Conservation (phyloP, 768 basidiomycete genomes). For the Rhizopogon roseolus region DNA sequence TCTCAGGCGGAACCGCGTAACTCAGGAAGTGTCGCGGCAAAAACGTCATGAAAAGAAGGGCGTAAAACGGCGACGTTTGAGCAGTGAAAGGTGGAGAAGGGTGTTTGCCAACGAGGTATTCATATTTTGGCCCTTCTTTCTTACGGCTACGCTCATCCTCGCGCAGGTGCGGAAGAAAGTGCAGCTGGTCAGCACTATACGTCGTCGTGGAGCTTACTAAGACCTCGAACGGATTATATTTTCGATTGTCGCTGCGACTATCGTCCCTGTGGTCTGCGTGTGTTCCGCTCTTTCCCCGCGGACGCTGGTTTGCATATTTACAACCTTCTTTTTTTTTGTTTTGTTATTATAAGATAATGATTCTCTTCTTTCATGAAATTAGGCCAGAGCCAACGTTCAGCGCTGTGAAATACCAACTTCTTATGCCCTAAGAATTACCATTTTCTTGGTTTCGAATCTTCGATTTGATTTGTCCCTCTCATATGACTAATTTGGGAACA, state of each 20-base stretch:
- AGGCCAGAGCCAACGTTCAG: background rate
- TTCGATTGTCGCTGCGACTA: background rate
- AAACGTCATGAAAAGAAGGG: constrained; percentile 82
- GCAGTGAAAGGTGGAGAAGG: constrained; percentile 74
- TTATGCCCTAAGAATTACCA: background rate
- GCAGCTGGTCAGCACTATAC: constrained; percentile 73
- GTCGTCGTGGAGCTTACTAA: constrained; percentile 62
- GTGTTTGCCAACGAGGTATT: constrained; percentile 76
- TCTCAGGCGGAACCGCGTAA: constrained; percentile 52
- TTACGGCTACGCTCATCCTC: constrained; percentile 11
- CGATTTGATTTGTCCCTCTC: background rate
- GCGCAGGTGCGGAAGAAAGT: constrained; percentile 81
- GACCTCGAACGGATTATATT: constrained; percentile 2
- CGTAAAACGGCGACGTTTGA: constrained; percentile 67
- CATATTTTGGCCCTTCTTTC: constrained; percentile 7
- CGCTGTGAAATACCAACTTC: background rate
- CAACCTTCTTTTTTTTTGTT: background rate
- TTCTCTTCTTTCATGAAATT: background rate
- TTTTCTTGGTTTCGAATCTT: background rate
- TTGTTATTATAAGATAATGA: background rate
- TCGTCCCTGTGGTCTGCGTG: background rate
- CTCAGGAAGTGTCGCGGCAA: constrained; percentile 39
- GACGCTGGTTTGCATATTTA: background rate
- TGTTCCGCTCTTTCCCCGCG: background rate
- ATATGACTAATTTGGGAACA: background rate